These are phyloP conservation scores for Aechmea fasciata DNA, from an alignment of 176 grass and related monocot species.

Conservation along the genomic window DNA sequence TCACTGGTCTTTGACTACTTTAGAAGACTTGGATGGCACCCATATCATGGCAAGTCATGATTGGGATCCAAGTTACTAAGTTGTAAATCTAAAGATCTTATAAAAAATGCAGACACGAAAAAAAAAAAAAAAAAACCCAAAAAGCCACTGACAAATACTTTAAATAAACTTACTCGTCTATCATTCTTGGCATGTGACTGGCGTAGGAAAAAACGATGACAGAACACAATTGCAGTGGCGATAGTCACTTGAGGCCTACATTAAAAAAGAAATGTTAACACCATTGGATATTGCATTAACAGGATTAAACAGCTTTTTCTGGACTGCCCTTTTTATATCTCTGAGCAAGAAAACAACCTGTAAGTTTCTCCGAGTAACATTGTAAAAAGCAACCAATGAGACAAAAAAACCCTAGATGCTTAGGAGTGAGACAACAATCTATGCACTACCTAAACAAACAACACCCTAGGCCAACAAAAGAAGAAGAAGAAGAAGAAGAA, in stretches of 20 bases:
- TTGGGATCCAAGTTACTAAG: no score
- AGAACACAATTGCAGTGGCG: conserved; percentile 84
- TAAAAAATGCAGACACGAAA: neutral
- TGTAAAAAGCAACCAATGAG: no score
- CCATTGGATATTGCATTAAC: neutral
- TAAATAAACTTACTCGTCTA: conserved; percentile 58
- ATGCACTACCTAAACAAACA: no score
- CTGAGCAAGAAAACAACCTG: no score
- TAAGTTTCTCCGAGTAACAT: no score
- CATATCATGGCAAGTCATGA: neutral
- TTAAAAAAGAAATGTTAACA: conserved; percentile 11
- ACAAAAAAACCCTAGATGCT: no score
- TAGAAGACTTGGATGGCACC: neutral
- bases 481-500: no score
- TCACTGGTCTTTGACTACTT: neutral
- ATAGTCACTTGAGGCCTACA: conserved; percentile 89
- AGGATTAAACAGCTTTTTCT: neutral
- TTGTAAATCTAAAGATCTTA: no score
- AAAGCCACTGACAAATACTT: neutral
- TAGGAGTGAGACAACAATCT: no score
- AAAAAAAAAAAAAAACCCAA: neutral
- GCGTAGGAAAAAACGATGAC: conserved; percentile 86
- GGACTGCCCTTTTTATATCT: neutral
- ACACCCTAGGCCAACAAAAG: no score
- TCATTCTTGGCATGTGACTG: conserved; percentile 91